Evolutionary conservation across 371 early-diverging fungal genomes (phyloP).

Genomic region (Mortierella sp.): DNA sequence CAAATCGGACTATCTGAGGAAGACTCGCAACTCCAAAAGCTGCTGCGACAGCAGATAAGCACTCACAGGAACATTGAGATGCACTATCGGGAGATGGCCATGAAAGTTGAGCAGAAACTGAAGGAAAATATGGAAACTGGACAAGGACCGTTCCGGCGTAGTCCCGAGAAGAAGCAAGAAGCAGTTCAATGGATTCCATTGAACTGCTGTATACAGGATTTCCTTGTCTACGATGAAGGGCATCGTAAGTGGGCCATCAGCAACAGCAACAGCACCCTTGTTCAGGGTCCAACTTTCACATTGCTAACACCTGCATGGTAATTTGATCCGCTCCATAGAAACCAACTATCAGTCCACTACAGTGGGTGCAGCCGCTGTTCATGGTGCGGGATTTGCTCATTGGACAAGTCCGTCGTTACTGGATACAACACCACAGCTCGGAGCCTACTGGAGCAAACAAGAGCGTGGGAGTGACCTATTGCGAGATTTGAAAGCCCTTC

Average conservation of each 20-base stretch:
- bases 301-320: background rate
- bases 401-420: slow-evolving; percentile 4
- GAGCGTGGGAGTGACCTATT: slow-evolving; percentile 38
- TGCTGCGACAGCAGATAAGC: slow-evolving; percentile 48
- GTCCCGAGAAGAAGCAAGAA: slow-evolving; percentile 52
- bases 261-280: background rate
- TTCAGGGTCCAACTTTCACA: background rate
- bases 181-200: slow-evolving; percentile 51
- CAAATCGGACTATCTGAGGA: slow-evolving; percentile 38
- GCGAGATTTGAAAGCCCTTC: slow-evolving; percentile 33
- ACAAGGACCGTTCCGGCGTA: slow-evolving; percentile 50
- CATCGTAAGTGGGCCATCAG: slow-evolving; percentile 31
- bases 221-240: slow-evolving; percentile 43
- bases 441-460: slow-evolving; percentile 41
- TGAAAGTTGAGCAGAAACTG: slow-evolving; percentile 40
- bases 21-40: slow-evolving; percentile 41
- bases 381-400: slow-evolving; percentile 33
- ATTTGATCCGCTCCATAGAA: slow-evolving; percentile 11
- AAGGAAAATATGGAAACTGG: slow-evolving; percentile 44
- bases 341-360: slow-evolving; percentile 48
- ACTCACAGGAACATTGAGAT: slow-evolving; percentile 43
- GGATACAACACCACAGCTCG: slow-evolving; percentile 21
- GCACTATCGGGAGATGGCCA: slow-evolving; percentile 40
- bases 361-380: slow-evolving; percentile 45
- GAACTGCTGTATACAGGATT: slow-evolving; percentile 52